Percentiles rank a stretch among this genome's conserved stretches.
Conservation (phyloP, 1,139 yeast species). For the Pichia sp. region DNA sequence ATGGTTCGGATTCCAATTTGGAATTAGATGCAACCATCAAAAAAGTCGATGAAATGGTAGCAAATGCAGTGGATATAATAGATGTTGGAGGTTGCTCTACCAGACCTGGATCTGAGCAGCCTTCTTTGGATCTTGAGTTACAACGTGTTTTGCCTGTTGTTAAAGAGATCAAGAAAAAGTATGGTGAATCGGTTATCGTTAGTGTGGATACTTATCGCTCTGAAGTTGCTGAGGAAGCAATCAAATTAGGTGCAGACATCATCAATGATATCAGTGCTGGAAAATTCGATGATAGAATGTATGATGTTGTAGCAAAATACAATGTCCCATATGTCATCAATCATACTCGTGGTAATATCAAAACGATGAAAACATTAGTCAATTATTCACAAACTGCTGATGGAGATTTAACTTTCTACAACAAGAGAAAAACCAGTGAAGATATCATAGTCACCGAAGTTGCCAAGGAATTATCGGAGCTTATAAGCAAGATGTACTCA, state of each 20-base stretch:
- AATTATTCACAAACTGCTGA: constrained; percentile 42
- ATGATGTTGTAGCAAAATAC: constrained; percentile 58
- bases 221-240: constrained; percentile 63
- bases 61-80: constrained; percentile 60
- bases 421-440: constrained; percentile 9
- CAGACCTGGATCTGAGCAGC: constrained; percentile 70
- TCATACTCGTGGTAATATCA: constrained; percentile 82
- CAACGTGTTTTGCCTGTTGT: constrained; percentile 67
- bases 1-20: constrained; percentile 58
- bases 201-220: constrained; percentile 86
- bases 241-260: constrained; percentile 80
- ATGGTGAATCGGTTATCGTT: constrained; percentile 41
- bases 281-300: constrained; percentile 57
- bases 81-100: constrained; percentile 96
- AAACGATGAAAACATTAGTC: constrained; percentile 62
- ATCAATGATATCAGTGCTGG: constrained; percentile 93
- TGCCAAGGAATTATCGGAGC: constrained; percentile 58
- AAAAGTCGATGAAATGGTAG: constrained; percentile 39
- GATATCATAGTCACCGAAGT: constrained; percentile 41
- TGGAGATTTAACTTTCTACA: constrained; percentile 34
- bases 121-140: constrained; percentile 50
- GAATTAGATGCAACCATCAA: constrained; percentile 39
- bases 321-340: constrained; percentile 78
- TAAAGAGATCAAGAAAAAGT: constrained; percentile 46
- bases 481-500: constrained; percentile 52